Evolutionary conservation across 1,139 yeast species (phyloP).

Genomic region (Groenewaldozyma auringiensis): DNA sequence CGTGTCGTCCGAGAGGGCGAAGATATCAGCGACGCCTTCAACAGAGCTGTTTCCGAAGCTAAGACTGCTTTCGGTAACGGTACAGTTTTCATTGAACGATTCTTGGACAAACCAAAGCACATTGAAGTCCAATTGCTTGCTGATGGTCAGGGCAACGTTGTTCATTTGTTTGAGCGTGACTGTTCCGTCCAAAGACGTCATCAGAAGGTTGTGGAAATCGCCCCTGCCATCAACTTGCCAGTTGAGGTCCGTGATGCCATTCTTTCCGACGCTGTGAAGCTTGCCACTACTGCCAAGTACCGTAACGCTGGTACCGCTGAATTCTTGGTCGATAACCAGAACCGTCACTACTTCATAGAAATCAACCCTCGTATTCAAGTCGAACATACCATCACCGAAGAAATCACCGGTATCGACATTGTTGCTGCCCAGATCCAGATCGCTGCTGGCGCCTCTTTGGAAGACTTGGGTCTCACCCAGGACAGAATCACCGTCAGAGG

Average conservation of each 20-base stretch:
- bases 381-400: conserved; percentile 98
- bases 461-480: conserved; percentile 85
- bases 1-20: conserved; percentile 98
- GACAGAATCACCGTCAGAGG: conserved; percentile 95
- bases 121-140: conserved; percentile 96
- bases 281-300: conserved; percentile 83
- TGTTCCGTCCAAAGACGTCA: conserved; percentile 99
- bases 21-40: conserved; percentile 82
- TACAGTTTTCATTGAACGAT: conserved; percentile 94
- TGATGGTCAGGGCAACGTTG: conserved; percentile 88
- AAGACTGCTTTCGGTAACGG: conserved; percentile 94
- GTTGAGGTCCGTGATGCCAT: conserved; percentile 79
- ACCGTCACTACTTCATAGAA: conserved; percentile 96
- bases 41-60: conserved; percentile 93
- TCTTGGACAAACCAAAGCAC: conserved; percentile 92
- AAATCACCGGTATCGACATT: conserved; percentile 94
- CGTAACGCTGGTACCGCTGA: conserved; percentile 99
- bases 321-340: conserved; percentile 86
- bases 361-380: conserved; percentile 98
- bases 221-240: conserved; percentile 95
- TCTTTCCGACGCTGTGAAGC: conserved; percentile 85
- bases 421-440: conserved; percentile 99
- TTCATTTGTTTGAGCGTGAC: conserved; percentile 95
- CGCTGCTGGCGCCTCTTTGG: conserved; percentile 95
- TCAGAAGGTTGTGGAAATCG: conserved; percentile 97